Base-by-base conservation (phyloP, 371 early-diverging fungal genomes). In the Mucor circinelloides region DNA sequence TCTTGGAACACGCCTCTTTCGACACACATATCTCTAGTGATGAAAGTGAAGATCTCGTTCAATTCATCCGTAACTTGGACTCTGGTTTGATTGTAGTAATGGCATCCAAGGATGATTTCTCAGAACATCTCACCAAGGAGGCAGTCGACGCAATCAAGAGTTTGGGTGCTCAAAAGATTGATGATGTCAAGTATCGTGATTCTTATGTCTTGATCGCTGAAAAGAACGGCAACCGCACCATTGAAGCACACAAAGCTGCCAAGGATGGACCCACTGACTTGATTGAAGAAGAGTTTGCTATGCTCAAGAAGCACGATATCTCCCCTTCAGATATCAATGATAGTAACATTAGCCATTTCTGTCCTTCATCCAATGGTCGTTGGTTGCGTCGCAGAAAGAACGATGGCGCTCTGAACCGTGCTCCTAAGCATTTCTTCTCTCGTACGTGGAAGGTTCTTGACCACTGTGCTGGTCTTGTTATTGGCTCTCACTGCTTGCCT, bases 381-480 rank as follows among this genome's bases (percentile, higher is more conserved):
- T 94, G 95, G 95, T 69, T 94, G 40, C 82, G 93, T 38, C 85
- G 89, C 6, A 85, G 92, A 69, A 87, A 87, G 80, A 93, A 93
- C 60, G 94, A 95, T 71, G 96, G 96, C 21, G 90, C 96, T 5
- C 74, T 95, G 23, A 93, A 93, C 74, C 87, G 95, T 28, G 93
- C 90, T 3, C 94, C 94, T 13, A 71, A 76, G 7, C 83, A 89
- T 52, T 95, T 95, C 71, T 95, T 93, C 70, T 87, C 94, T 7
- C 84, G 84, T 32, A 92, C 93, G 10, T 93, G 93, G 91, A 77
- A 81, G 40, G 81, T 94, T 6, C 82, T 94, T 1, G 80, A 90
- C 42, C 75, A 83, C 2, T 85, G 85, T 17, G 64, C 80, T 23
- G 87, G 90, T 17, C 68, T 89, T 28, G 81, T 84, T 6, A 80